phyloP scores from a whole-genome alignment of 2,329 filamentous ascomycete genomes.

The Cucurbitaria berberidis region DNA sequence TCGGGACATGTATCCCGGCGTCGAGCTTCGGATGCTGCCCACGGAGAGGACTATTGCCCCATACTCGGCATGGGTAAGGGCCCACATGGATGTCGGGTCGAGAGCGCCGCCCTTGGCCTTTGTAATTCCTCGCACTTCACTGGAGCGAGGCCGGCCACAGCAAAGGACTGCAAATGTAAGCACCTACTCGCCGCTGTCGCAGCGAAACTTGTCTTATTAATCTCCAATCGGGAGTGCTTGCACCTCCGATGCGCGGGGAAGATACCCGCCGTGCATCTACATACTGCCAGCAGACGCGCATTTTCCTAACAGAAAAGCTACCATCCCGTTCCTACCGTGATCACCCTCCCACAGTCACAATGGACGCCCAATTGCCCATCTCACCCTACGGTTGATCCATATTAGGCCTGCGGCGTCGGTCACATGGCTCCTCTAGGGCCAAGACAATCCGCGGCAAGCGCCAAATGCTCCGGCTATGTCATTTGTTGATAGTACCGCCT shows the following conservation, averaged over 20 bases:
- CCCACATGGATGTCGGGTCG: slow-evolving; percentile 10
- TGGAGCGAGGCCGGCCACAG: slow-evolving; percentile 11
- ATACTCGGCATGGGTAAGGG: slow-evolving; percentile 2
- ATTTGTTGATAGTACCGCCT: slow-evolving; percentile 20
- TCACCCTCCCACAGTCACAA: slow-evolving; percentile 14
- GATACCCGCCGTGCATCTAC: too few species aligned
- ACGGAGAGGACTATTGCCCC: slow-evolving; percentile 3
- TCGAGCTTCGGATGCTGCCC: slow-evolving; percentile 19
- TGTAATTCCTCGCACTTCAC: slow-evolving; percentile 16
- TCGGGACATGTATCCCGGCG: slow-evolving; percentile 41
- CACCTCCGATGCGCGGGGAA: slow-evolving; percentile 12
- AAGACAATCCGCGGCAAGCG: slow-evolving; percentile 37
- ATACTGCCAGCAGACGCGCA: slow-evolving; percentile 6
- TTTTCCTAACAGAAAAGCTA: slow-evolving; percentile 16
- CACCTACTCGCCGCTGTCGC: slow-evolving; percentile 4
- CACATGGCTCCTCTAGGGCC: slow-evolving; percentile 38
- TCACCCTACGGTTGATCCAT: slow-evolving; percentile 13
- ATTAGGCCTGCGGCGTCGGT: slow-evolving; percentile 24
- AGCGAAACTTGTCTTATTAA: too few species aligned
- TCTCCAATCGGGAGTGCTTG: slow-evolving; percentile 13
- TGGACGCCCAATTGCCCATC: slow-evolving; percentile 13
- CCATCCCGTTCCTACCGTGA: slow-evolving; percentile 5
- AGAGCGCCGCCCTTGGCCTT: slow-evolving; percentile 25
- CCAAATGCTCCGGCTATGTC: slow-evolving; percentile 32
- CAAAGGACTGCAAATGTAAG: slow-evolving; percentile 7